These are phyloP conservation scores for Chaetomium globosum DNA, from an alignment of 2,329 filamentous ascomycete genomes.

Conservation along the genomic window DNA sequence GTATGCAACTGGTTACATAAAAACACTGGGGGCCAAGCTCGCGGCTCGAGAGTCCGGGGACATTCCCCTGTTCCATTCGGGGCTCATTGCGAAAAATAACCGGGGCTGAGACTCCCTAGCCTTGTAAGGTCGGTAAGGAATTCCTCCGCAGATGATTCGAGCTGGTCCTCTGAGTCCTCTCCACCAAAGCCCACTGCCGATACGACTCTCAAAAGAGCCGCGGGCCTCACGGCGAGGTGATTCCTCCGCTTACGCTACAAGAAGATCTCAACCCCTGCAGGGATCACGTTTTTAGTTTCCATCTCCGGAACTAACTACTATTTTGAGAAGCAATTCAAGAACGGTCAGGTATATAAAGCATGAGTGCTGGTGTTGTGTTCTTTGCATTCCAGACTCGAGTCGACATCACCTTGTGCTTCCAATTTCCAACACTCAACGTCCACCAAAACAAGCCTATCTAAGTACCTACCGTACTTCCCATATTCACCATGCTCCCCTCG, in stretches of 20 bases:
- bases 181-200: not conserved
- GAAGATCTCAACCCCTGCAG: not conserved
- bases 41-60: not conserved
- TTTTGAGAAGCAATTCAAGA: conserved; percentile 1
- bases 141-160: not conserved
- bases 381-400: conserved; percentile 2
- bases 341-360: conserved; percentile 1
- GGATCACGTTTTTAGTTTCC: not conserved
- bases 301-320: not conserved
- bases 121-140: not conserved
- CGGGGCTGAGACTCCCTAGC: not conserved
- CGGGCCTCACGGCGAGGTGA: not conserved
- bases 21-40: too few relatives aligned
- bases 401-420: too few relatives aligned
- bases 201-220: not conserved
- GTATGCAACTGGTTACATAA: too few relatives aligned
- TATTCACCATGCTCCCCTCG: conserved; percentile 3
- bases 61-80: not conserved
- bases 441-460: not conserved
- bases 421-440: conserved; percentile 2
- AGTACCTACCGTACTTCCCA: not conserved
- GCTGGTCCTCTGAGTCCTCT: not conserved
- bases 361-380: not conserved
- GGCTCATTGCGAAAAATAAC: not conserved
- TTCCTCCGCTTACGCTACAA: not conserved